Base-by-base conservation (phyloP, 2,329 filamentous ascomycete species). In the Neoarthrinium moseri region DNA sequence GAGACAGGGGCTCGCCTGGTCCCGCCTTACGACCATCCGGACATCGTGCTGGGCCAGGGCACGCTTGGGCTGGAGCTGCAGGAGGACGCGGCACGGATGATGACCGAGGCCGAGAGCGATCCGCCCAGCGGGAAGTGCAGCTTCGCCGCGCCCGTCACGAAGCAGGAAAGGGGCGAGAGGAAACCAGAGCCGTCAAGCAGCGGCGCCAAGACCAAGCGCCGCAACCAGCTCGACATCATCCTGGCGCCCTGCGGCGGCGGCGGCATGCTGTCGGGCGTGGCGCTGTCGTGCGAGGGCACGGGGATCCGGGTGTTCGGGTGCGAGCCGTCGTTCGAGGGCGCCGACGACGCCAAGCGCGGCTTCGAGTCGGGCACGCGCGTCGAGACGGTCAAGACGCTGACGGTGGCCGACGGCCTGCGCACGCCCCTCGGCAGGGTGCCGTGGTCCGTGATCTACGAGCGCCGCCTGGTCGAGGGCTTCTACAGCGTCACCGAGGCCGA, bases 41-140 rank as follows among this genome's bases (percentile, higher is more conserved):
- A 96, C 64, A 91, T 96, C 54, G 87, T 97, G 46, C 80, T 96
- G 1, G 92, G 94, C 0, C 91, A 96, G 71, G 94, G 92, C n/a
- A 97, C 92, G 1, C 74, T 89, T 51, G 91, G 84, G 0, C 65
- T 96, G 5, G 94, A 99, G 66, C 67, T 96, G 26, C 84, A 91
- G 62, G 72, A 78, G 49, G 91, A 97, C 62, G 87, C 85, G 2
- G 65, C 62, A 4, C 73, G 75, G 34, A 57, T 85, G 51, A 71
- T 85, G 33, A 62, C 60, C 6, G 52, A 50, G 23, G 57, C 52
- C 15, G 53, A 56, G 11, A 30, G 59, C 49, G 43, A 53, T 55
- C 24, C 18, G 33, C 30, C 11, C 20, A 36, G 38, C 10, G 36
- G 17, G 13, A 40, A 20, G 26, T 43, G 24, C 18, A 37, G 38